phyloP scores from a whole-genome alignment of 352 stramenopile genomes.

The Phytophthora europaea region DNA sequence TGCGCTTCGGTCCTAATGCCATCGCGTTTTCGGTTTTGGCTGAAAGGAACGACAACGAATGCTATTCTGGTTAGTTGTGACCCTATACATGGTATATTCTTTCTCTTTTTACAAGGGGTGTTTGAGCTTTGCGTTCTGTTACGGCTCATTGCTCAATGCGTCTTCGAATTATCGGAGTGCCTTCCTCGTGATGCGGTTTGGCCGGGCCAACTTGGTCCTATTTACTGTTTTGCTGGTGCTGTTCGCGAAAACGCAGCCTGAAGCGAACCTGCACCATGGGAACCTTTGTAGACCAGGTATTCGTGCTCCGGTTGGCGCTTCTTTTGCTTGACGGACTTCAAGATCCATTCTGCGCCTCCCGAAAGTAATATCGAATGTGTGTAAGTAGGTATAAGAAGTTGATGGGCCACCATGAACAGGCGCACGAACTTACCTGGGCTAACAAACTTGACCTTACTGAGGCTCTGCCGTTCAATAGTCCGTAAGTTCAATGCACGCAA shows the following conservation, averaged over 20 bases:
- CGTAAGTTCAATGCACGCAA: neutral
- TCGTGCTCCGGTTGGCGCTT: conserved; percentile 77
- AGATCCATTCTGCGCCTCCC: conserved; percentile 70
- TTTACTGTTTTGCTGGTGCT: conserved; percentile 10
- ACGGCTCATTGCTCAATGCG: neutral
- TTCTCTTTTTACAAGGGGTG: conserved; percentile 36
- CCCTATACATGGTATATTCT: conserved; percentile 57
- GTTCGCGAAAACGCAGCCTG: conserved; percentile 29
- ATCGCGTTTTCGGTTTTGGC: conserved; percentile 37
- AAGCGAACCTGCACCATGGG: conserved; percentile 18
- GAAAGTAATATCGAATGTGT: neutral
- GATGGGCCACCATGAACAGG: neutral
- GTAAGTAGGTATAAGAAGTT: neutral
- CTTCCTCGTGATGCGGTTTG: neutral
- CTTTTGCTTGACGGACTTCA: conserved; percentile 75
- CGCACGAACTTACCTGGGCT: conserved; percentile 49
- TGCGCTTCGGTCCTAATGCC: conserved; percentile 20
- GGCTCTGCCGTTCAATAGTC: conserved; percentile 40
- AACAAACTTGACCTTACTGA: conserved; percentile 74
- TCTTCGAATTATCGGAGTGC: neutral
- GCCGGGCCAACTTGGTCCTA: too few relatives aligned
- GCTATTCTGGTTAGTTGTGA: conserved; percentile 60
- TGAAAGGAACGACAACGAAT: conserved; percentile 50
- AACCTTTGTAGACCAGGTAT: conserved; percentile 81
- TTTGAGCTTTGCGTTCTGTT: conserved; percentile 23